phyloP scores from a whole-genome alignment of 2,329 filamentous ascomycete genomes.

The Aureobasidium mangrovei region DNA sequence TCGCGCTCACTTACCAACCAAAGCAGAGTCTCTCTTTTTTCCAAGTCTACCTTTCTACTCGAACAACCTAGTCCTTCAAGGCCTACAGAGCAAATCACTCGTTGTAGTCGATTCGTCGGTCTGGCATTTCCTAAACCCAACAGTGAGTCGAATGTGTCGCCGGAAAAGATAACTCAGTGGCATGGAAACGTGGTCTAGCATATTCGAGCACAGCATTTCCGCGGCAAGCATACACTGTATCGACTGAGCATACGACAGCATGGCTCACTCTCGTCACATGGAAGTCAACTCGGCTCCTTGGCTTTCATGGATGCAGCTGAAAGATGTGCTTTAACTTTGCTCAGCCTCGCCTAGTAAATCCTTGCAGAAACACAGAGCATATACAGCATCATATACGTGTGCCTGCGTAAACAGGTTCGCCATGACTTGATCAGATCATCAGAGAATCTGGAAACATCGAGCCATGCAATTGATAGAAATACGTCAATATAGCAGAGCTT shows the following conservation, averaged over 20 bases:
- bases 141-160: not conserved
- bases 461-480: too few relatives aligned
- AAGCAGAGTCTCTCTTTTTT: too few relatives aligned
- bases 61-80: not conserved
- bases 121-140: not conserved
- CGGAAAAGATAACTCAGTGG: not conserved
- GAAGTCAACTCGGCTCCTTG: not conserved
- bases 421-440: too few relatives aligned
- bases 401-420: too few relatives aligned
- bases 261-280: not conserved
- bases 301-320: not conserved
- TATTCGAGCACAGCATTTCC: not conserved
- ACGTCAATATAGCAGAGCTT: too few relatives aligned
- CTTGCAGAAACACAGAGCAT: not conserved
- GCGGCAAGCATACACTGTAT: not conserved
- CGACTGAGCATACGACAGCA: not conserved
- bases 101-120: not conserved
- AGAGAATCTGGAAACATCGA: too few relatives aligned
- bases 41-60: not conserved
- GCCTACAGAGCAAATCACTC: too few relatives aligned
- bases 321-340: not conserved
- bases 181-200: not conserved
- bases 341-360: not conserved
- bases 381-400: too few relatives aligned
- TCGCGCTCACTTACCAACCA: too few relatives aligned